A percentile compares a stretch with the other conserved stretches of the same genome.
Evolutionary conservation across 2,329 filamentous ascomycete species (phyloP).

Genomic region (Lasiodiplodia sp.): DNA sequence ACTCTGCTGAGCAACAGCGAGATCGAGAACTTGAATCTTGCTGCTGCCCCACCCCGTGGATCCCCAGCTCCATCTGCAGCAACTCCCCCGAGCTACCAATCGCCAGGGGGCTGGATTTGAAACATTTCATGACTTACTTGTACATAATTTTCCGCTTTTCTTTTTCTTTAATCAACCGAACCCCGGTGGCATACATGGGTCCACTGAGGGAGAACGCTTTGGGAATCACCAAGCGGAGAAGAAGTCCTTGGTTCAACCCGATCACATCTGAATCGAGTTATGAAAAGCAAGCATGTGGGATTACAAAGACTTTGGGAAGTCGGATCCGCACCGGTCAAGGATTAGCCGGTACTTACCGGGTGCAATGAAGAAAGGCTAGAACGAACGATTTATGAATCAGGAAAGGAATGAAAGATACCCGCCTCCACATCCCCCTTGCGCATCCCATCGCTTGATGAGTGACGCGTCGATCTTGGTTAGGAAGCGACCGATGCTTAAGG

Average conservation of each 20-base stretch:
- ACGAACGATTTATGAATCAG: constrained; percentile 13
- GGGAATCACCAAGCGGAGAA: not conserved
- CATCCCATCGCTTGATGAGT: not conserved
- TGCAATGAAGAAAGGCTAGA: not conserved
- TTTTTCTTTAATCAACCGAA: not conserved
- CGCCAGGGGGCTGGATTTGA: constrained; percentile 20
- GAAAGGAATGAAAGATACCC: constrained; percentile 14
- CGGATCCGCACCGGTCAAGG: constrained; percentile 11
- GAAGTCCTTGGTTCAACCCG: not conserved
- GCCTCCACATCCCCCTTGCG: not conserved
- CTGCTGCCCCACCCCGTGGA: not conserved
- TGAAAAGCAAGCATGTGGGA: not conserved
- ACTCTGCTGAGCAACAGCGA: constrained; percentile 11
- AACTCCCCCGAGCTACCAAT: constrained; percentile 8
- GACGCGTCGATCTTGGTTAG: not conserved
- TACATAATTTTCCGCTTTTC: constrained; percentile 12
- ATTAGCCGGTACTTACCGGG: constrained; percentile 1
- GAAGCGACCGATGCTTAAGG: not conserved
- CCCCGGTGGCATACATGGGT: not conserved
- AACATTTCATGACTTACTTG: not conserved
- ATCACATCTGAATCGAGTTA: not conserved
- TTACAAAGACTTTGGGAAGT: not conserved
- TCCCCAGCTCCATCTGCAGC: not conserved
- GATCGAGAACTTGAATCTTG: not conserved
- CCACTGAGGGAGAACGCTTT: not conserved